Evolutionary conservation across 768 basidiomycete genomes (phyloP).

Genomic region (Tephrocybe sp.): DNA sequence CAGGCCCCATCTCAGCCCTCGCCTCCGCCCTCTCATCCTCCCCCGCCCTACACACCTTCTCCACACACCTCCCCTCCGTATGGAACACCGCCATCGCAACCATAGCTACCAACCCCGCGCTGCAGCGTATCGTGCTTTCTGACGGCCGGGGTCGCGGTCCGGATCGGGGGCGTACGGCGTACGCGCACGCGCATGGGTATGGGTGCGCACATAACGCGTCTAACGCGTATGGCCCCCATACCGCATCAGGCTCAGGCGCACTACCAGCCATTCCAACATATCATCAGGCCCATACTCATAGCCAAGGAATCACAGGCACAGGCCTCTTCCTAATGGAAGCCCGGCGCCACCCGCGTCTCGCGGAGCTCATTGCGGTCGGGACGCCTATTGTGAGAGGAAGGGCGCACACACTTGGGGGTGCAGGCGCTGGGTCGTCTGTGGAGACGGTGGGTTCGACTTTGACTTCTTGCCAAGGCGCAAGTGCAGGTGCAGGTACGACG

Average conservation of each 20-base stretch:
- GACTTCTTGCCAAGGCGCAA: not conserved
- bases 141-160: too few species aligned
- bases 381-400: conserved; percentile 29
- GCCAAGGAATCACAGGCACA: conserved; percentile 42
- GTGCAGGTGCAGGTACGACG: not conserved
- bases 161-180: too few species aligned
- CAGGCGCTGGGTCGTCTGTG: too few species aligned
- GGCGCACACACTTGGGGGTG: conserved; percentile 20
- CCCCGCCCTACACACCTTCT: conserved; percentile 42
- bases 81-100: conserved; percentile 56
- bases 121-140: conserved; percentile 18
- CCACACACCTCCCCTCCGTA: conserved; percentile 52
- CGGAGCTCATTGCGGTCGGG: conserved; percentile 52
- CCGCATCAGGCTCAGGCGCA: too few species aligned
- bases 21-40: conserved; percentile 36
- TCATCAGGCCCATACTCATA: conserved; percentile 22
- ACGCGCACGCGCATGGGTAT: too few species aligned
- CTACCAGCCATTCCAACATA: accelerated
- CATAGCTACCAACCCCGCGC: conserved; percentile 43
- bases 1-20: conserved; percentile 24
- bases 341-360: conserved; percentile 45
- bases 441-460: not conserved
- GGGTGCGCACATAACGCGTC: too few species aligned
- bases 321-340: conserved; percentile 60
- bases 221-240: too few species aligned